phyloP scores from a whole-genome alignment of 2,329 filamentous ascomycete genomes.

The Xylariaceae sp. region DNA sequence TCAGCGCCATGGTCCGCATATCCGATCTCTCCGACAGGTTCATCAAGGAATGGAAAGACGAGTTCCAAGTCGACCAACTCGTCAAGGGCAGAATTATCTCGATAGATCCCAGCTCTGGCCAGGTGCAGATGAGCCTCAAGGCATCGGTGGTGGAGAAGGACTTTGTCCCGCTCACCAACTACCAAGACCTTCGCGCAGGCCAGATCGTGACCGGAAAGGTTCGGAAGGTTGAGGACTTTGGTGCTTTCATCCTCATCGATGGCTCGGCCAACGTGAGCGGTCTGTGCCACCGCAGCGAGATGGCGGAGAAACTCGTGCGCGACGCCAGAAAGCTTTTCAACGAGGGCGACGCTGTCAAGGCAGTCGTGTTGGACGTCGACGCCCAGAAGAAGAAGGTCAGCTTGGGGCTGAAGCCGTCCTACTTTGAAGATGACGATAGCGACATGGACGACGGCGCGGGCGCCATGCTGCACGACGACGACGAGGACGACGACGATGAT shows the following conservation, averaged over 20 bases:
- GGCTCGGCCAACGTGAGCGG: conserved; percentile 85
- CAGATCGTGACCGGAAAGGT: conserved; percentile 85
- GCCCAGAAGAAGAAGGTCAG: conserved; percentile 70
- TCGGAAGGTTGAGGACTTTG: conserved; percentile 89
- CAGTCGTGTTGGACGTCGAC: conserved; percentile 77
- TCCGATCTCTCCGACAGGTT: conserved; percentile 85
- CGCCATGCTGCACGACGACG: neutral
- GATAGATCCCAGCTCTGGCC: conserved; percentile 62
- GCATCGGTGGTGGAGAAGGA: conserved; percentile 74
- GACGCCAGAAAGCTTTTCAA: conserved; percentile 88
- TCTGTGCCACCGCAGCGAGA: conserved; percentile 85
- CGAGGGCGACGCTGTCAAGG: conserved; percentile 90
- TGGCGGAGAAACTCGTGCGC: conserved; percentile 76
- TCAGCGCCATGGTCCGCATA: conserved; percentile 79
- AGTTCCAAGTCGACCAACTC: conserved; percentile 82
- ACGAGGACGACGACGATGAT: conserved; percentile 31
- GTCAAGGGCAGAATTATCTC: conserved; percentile 79
- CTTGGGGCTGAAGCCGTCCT: conserved; percentile 88
- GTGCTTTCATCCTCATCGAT: conserved; percentile 88
- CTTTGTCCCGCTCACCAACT: conserved; percentile 66
- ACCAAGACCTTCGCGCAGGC: conserved; percentile 71
- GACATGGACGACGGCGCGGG: conserved; percentile 40
- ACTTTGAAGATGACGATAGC: conserved; percentile 63
- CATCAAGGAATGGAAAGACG: conserved; percentile 91
- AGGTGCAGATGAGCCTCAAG: conserved; percentile 83